Percentiles rank a stretch among this genome's conserved stretches.
Evolutionary conservation across 106 monocot species (phyloP).

Genomic region (Chionographis japonica): DNA sequence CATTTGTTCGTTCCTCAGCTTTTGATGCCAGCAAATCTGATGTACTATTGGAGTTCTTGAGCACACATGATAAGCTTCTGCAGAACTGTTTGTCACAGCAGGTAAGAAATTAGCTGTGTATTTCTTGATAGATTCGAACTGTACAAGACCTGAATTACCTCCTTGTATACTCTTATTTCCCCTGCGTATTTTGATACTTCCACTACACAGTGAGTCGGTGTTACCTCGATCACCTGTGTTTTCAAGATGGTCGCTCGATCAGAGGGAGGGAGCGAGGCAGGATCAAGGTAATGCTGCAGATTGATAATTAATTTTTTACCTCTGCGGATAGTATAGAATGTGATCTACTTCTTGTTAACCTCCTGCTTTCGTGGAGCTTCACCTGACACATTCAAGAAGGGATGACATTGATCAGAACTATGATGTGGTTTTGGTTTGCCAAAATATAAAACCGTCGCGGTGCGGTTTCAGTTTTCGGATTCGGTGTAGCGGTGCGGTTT

Average conservation of each 20-base stretch:
- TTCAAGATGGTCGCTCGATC: background rate
- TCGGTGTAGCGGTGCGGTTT: too few relatives aligned
- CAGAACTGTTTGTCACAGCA: slow-evolving; percentile 39
- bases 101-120: background rate
- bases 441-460: too few relatives aligned
- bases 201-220: slow-evolving; percentile 57
- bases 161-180: slow-evolving; percentile 36
- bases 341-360: slow-evolving; percentile 37
- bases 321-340: slow-evolving; percentile 47
- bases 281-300: background rate
- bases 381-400: slow-evolving; percentile 22
- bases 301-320: slow-evolving; percentile 16
- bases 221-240: slow-evolving; percentile 56
- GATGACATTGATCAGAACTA: background rate
- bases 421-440: too few relatives aligned
- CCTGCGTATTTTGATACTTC: slow-evolving; percentile 54
- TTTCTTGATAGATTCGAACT: background rate
- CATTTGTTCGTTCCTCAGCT: too few relatives aligned
- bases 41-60: slow-evolving; percentile 16
- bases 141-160: slow-evolving; percentile 24
- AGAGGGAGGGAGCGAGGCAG: background rate
- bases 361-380: slow-evolving; percentile 35
- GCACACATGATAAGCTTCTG: slow-evolving; percentile 41
- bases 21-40: slow-evolving; percentile 1
- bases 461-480: too few relatives aligned